Evolutionary conservation across 2,329 filamentous ascomycete genomes (phyloP).

Genomic region (Aspergillus fructus): DNA sequence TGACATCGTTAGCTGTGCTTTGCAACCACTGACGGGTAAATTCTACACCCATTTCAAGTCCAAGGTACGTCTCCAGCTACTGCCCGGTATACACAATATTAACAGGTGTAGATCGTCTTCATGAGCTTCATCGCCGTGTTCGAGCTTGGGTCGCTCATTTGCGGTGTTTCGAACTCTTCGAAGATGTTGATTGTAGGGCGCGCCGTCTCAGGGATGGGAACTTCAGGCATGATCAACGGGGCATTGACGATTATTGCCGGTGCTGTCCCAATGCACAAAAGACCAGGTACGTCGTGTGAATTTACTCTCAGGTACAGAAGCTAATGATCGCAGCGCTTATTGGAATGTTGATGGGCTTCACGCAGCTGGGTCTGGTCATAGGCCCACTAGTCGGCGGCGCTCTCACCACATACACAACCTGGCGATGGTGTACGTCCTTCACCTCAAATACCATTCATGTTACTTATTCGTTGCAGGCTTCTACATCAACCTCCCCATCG

Average conservation of each 20-base stretch:
- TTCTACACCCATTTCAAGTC: slow-evolving; percentile 14
- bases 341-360: slow-evolving; percentile 18
- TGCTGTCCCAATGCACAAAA: slow-evolving; percentile 4
- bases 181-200: slow-evolving; percentile 13
- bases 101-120: slow-evolving; percentile 21
- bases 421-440: slow-evolving; percentile 25
- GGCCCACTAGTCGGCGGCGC: slow-evolving; percentile 46
- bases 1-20: slow-evolving; percentile 1
- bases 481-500: slow-evolving; percentile 56
- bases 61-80: background rate
- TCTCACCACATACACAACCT: slow-evolving; percentile 35
- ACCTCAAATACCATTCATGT: slow-evolving; percentile 18
- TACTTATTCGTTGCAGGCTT: slow-evolving; percentile 40
- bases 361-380: slow-evolving; percentile 31
- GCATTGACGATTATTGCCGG: slow-evolving; percentile 12
- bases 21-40: slow-evolving; percentile 6
- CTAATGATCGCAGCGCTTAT: slow-evolving; percentile 2
- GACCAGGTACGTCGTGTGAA: background rate
- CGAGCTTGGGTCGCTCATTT: slow-evolving; percentile 26
- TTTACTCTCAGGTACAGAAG: background rate
- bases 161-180: slow-evolving; percentile 9
- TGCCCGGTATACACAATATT: too few species aligned
- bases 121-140: slow-evolving; percentile 30
- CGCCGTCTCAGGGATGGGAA: slow-evolving; percentile 10
- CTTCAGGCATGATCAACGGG: slow-evolving; percentile 12